A percentile compares a stretch with the other conserved stretches of the same genome.
Evolutionary conservation across 2,329 filamentous ascomycete species (phyloP).

Genomic region (Ophiostoma perfectum): DNA sequence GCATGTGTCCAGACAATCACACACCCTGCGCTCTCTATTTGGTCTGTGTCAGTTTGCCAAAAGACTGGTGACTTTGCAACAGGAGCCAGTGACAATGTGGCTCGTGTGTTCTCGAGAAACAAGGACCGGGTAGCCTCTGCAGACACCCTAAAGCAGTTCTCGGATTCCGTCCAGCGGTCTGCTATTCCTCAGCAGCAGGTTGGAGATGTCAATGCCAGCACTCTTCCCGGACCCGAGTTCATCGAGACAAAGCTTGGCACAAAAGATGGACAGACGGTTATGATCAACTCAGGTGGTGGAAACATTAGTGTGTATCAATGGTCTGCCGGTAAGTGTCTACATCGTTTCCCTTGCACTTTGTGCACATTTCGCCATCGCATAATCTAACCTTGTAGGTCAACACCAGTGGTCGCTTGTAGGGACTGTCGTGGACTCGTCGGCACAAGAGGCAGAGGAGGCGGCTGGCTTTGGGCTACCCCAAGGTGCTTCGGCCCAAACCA

Average conservation of each 20-base stretch:
- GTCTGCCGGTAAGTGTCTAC: slow-evolving; percentile 50
- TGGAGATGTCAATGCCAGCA: slow-evolving; percentile 76
- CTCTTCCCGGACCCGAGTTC: slow-evolving; percentile 83
- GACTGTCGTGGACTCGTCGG: slow-evolving; percentile 70
- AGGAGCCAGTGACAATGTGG: slow-evolving; percentile 81
- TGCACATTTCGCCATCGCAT: no score
- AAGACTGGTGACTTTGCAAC: slow-evolving; percentile 90
- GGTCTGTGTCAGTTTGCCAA: slow-evolving; percentile 77
- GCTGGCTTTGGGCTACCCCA: slow-evolving; percentile 54
- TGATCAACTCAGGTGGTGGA: slow-evolving; percentile 78
- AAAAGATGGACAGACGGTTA: slow-evolving; percentile 94
- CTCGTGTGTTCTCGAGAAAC: slow-evolving; percentile 76
- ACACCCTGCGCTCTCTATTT: slow-evolving; percentile 93
- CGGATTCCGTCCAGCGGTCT: slow-evolving; percentile 74
- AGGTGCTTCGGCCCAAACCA: slow-evolving; percentile 72
- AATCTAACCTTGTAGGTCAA: slow-evolving; percentile 38
- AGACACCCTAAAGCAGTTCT: slow-evolving; percentile 66
- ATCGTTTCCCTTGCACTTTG: background rate
- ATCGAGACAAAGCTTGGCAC: slow-evolving; percentile 74
- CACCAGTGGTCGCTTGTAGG: slow-evolving; percentile 81
- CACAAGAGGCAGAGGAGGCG: slow-evolving; percentile 37
- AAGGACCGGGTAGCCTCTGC: slow-evolving; percentile 63
- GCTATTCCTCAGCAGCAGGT: slow-evolving; percentile 84
- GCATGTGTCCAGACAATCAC: slow-evolving; percentile 93
- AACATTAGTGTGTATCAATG: slow-evolving; percentile 83